Percentiles rank a stretch among this genome's conserved stretches.
These are phyloP conservation scores for Heteromeles arbutifolia DNA, from an alignment of 306 rosid genomes.

Conservation along the genomic window DNA sequence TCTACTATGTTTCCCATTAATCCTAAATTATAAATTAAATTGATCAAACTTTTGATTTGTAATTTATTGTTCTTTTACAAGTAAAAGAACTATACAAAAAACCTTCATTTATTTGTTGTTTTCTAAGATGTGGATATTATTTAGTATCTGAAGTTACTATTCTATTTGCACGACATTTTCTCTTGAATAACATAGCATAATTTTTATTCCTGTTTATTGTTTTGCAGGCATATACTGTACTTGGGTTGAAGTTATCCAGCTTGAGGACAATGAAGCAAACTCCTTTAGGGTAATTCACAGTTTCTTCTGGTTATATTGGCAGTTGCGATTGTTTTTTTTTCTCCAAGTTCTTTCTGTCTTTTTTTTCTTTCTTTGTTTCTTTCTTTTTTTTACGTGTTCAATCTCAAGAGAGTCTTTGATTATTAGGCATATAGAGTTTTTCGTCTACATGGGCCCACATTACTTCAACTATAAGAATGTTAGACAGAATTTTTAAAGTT, in stretches of 20 bases:
- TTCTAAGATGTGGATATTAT: background rate
- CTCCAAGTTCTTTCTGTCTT: too few relatives aligned
- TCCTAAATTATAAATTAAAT: background rate
- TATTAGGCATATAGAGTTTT: background rate
- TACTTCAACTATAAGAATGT: background rate
- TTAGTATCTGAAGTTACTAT: background rate
- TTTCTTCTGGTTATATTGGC: slow-evolving; percentile 18
- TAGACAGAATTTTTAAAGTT: background rate
- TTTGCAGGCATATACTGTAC: slow-evolving; percentile 57
- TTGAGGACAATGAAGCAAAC: slow-evolving; percentile 77
- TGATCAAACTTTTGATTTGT: background rate
- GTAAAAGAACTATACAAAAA: background rate
- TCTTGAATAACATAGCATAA: background rate
- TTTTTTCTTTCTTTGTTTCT: background rate
- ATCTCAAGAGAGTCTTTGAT: background rate
- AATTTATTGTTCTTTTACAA: background rate
- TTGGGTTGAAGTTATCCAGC: slow-evolving; percentile 77
- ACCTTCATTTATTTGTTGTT: background rate
- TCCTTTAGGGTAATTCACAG: slow-evolving; percentile 49
- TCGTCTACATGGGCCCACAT: background rate
- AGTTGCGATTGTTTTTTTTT: background rate
- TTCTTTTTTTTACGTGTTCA: background rate
- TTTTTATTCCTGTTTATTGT: slow-evolving; percentile 13
- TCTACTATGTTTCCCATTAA: background rate
- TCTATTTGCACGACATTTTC: background rate